phyloP scores from a whole-genome alignment of 2,329 filamentous ascomycete species.

The Aspergillus viridinutans region DNA sequence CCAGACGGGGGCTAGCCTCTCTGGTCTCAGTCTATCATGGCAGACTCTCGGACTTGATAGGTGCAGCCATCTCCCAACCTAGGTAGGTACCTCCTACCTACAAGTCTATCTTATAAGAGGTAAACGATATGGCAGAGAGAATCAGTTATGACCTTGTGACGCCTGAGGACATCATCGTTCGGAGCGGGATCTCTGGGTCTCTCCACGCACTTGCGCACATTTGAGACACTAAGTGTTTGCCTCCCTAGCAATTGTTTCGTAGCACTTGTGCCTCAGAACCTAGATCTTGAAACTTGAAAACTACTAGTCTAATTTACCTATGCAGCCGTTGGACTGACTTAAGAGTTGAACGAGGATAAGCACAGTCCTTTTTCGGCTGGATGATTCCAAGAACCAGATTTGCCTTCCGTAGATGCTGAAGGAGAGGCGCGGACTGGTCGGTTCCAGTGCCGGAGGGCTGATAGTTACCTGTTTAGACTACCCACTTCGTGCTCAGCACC shows the following conservation, averaged over 20 bases:
- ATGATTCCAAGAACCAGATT: neutral
- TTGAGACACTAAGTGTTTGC: too few relatives aligned
- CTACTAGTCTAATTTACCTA: neutral
- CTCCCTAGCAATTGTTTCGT: neutral
- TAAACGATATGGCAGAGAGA: neutral
- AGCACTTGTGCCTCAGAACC: neutral
- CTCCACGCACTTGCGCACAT: neutral
- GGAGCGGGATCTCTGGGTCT: neutral
- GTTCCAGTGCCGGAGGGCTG: neutral
- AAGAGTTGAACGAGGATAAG: neutral
- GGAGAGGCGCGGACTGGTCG: neutral
- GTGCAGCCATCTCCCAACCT: neutral
- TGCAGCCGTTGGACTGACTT: too few relatives aligned
- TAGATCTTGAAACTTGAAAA: neutral
- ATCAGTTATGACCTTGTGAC: neutral
- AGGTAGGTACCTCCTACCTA: neutral
- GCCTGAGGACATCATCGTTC: neutral
- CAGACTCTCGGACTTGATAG: neutral
- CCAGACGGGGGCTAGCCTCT: neutral
- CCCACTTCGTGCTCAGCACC: neutral
- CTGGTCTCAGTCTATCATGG: neutral
- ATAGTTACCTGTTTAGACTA: neutral
- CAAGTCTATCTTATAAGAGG: too few relatives aligned
- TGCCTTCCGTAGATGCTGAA: neutral
- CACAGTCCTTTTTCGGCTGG: neutral